These are phyloP conservation scores for Leptographium wingfieldii DNA, from an alignment of 2,329 filamentous ascomycete species.

Conservation along the genomic window DNA sequence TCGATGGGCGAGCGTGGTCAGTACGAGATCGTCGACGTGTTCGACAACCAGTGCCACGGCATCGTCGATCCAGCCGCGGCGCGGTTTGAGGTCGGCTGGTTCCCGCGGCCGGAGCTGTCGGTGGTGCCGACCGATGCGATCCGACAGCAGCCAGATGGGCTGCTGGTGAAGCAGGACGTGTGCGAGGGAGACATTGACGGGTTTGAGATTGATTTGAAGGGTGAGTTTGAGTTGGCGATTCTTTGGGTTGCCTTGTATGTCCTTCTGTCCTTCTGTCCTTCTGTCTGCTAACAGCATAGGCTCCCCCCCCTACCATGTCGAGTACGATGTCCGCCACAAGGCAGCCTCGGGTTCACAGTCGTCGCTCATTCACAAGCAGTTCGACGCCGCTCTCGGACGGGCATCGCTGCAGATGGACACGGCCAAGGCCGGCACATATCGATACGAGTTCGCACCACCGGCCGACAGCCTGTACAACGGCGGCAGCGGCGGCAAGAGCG, in stretches of 20 bases:
- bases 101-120: constrained; percentile 61
- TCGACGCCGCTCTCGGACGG: constrained; percentile 65
- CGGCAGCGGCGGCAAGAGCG: background rate
- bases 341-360: constrained; percentile 45
- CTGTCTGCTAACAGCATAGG: constrained; percentile 29
- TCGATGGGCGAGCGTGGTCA: constrained; percentile 53
- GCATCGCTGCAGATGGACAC: constrained; percentile 82
- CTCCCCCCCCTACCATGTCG: constrained; percentile 66
- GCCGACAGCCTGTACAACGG: constrained; percentile 78
- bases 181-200: constrained; percentile 92
- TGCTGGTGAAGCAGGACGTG: constrained; percentile 64
- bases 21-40: constrained; percentile 69
- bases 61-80: constrained; percentile 61
- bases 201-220: constrained; percentile 68
- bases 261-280: background rate
- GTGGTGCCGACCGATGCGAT: constrained; percentile 54
- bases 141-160: constrained; percentile 28
- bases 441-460: constrained; percentile 73
- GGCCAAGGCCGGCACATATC: constrained; percentile 65
- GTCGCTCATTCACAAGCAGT: constrained; percentile 52
- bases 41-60: constrained; percentile 72
- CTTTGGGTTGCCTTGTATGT: background rate
- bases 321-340: constrained; percentile 69
- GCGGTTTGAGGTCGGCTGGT: constrained; percentile 73
- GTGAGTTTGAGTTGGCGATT: constrained; percentile 37